Evolutionary conservation across 805 yeast species (phyloP).

Genomic region (Kodamaea hsintzibuensis): DNA sequence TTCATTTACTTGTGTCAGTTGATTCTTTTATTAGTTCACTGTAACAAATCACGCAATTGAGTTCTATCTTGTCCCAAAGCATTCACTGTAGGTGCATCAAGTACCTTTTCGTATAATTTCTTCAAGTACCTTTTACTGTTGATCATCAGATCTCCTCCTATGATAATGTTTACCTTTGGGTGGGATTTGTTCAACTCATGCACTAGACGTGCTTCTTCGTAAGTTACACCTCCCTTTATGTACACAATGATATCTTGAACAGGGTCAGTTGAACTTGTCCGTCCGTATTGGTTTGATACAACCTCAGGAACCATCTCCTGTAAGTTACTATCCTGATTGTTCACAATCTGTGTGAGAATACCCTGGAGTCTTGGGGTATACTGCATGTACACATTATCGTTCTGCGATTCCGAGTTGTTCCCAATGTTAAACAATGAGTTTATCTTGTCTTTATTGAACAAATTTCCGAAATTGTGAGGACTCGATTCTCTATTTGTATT

Average conservation of each 20-base stretch:
- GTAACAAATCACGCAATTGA: constrained; percentile 37
- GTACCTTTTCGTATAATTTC: constrained; percentile 32
- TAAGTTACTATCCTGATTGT: constrained; percentile 8
- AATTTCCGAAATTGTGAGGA: constrained; percentile 23
- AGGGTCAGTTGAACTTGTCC: background rate
- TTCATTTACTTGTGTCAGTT: background rate
- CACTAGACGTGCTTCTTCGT: constrained; percentile 85
- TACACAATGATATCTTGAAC: constrained; percentile 71
- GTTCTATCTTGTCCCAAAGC: constrained; percentile 39
- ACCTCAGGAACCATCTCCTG: constrained; percentile 37
- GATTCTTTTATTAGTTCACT: constrained; percentile 12
- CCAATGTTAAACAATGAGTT: constrained; percentile 32
- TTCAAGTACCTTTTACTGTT: constrained; percentile 39
- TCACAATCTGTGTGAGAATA: constrained; percentile 24
- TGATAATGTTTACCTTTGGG: constrained; percentile 60
- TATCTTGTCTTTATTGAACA: constrained; percentile 35
- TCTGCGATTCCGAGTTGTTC: constrained; percentile 24
- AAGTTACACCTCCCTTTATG: constrained; percentile 86
- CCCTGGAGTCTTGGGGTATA: constrained; percentile 73
- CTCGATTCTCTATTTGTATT: background rate
- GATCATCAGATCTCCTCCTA: constrained; percentile 65
- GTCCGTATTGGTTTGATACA: constrained; percentile 29
- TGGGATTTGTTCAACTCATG: constrained; percentile 63
- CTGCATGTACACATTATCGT: constrained; percentile 85
- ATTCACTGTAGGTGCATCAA: constrained; percentile 20